Evolutionary conservation across 2,329 filamentous ascomycete species (phyloP), one percentile per base, ranked within the genome.

Genomic region (Coniella vitis): DNA sequence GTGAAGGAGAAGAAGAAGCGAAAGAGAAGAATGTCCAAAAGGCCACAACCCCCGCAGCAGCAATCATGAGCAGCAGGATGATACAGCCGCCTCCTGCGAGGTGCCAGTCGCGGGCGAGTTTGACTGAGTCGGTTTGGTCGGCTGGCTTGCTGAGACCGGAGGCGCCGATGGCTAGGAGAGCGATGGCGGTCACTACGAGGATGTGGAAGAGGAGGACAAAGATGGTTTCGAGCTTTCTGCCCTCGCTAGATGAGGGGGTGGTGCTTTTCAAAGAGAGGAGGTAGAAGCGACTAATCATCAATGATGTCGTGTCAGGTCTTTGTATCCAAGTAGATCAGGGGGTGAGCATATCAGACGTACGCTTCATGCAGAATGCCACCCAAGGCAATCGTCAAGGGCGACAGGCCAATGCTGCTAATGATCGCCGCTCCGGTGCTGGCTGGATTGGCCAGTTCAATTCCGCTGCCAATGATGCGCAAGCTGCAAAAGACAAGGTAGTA

Each of bases 401-500:
- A 68, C 3, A 71, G 49, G 4, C 68, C 68, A 31, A 72, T 57
- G 25, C 61, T 67, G 22, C 61, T 55, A 16, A 71, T 59, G 13
- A 71, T 58, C 9, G 55, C 57, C 4, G 65, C 68, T 2, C 58
- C 54, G 20, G 55, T 48, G 49, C 57, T 61, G 2, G 44, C 38
- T 7, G 55, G 41, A 46, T 58, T 53, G 10, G 47, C 49, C 8
- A 68, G 50, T 32, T 61, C 49, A 13, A 69, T 47, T 3, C 49
- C 63, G 32, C 57, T 63, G 13, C 64, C 62, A 7, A 68, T 48
- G 20, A 72, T 62, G 8, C 65, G 62, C 0, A 70, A 57, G 1
- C 54, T 53, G 38, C 67, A 69, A 48, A 72, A 72, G 4, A 60
- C 47, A 25, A 60, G 49, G 4, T 71, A 55, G 48, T 66, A 71